Percentiles rank a stretch among this genome's conserved stretches.
Evolutionary conservation across 768 basidiomycete genomes (phyloP).

Genomic region (Amanita pallidorosea): DNA sequence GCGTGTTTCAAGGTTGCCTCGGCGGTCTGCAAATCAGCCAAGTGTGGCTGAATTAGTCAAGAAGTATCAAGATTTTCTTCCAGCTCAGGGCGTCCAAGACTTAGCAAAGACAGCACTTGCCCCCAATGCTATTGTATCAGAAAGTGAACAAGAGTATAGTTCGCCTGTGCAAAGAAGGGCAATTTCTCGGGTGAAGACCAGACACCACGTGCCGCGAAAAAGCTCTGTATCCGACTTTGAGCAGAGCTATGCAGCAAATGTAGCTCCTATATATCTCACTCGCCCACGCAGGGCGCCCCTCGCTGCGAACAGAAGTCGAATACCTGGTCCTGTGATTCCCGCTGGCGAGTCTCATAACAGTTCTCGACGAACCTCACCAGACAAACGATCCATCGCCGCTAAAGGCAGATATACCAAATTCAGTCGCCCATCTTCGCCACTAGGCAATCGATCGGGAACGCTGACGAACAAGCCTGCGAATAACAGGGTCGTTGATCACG

Average conservation of each 20-base stretch:
- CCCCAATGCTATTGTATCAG: constrained; percentile 52
- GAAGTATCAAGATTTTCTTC: constrained; percentile 70
- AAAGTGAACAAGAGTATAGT: constrained; percentile 76
- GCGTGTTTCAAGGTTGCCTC: constrained; percentile 29
- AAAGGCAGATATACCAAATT: constrained; percentile 26
- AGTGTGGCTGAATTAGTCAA: constrained; percentile 81
- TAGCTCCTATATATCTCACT: constrained; percentile 67
- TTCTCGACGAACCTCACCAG: constrained; percentile 63
- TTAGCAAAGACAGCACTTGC: constrained; percentile 61
- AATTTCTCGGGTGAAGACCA: constrained; percentile 30
- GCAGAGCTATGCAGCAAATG: constrained; percentile 86
- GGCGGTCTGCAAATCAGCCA: constrained; percentile 42
- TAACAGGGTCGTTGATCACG: constrained; percentile 23
- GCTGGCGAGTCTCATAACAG: constrained; percentile 45
- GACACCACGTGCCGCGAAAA: constrained; percentile 43
- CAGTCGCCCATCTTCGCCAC: constrained; percentile 37
- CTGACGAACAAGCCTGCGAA: constrained; percentile 24
- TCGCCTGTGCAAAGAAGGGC: constrained; percentile 2
- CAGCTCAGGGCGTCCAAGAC: constrained; percentile 62
- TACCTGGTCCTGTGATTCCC: constrained; percentile 41
- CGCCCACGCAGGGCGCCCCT: constrained; percentile 36
- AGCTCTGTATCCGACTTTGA: constrained; percentile 79
- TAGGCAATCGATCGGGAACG: constrained; percentile 20
- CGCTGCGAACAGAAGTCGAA: constrained; percentile 29
- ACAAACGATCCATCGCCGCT: constrained; percentile 41